These are phyloP conservation scores for Coprinellus micaceus DNA, from an alignment of 768 basidiomycete genomes.

Conservation along the genomic window DNA sequence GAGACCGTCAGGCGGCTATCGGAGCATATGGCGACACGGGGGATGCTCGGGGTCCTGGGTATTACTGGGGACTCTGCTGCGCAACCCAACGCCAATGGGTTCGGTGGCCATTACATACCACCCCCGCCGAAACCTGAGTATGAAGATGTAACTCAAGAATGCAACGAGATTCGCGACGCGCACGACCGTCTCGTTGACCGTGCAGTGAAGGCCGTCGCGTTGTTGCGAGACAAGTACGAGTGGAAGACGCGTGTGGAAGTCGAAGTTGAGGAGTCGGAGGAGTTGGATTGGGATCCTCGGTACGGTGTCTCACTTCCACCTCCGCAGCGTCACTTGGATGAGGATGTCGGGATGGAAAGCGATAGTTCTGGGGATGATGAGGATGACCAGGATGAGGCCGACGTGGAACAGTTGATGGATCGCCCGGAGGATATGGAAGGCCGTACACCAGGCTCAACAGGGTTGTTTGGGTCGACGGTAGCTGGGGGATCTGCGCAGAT, in stretches of 20 bases:
- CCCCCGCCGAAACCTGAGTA: conserved; percentile 44
- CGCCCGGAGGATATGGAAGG: background rate
- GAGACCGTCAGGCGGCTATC: conserved; percentile 68
- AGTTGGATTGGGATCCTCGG: conserved; percentile 67
- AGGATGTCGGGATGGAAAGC: conserved; percentile 25
- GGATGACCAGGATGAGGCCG: conserved; percentile 25
- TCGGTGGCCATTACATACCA: conserved; percentile 10
- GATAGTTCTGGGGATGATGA: conserved; percentile 18
- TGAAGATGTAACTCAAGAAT: conserved; percentile 64
- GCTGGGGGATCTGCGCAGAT: background rate
- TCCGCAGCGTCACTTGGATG: conserved; percentile 8
- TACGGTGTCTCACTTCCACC: conserved; percentile 16
- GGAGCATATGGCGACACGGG: conserved; percentile 61
- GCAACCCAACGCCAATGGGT: conserved; percentile 24
- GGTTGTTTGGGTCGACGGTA: conserved; percentile 10
- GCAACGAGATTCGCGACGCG: conserved; percentile 58
- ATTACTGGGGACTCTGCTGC: conserved; percentile 24
- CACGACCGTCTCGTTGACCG: conserved; percentile 77
- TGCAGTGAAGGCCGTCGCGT: conserved; percentile 72
- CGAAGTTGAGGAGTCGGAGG: conserved; percentile 75
- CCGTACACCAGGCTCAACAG: conserved; percentile 23
- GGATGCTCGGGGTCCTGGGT: conserved; percentile 48
- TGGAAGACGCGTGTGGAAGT: conserved; percentile 81
- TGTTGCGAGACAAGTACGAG: conserved; percentile 77
- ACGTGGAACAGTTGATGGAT: conserved; percentile 25